Evolutionary conservation across 208 protist genomes (phyloP), one percentile per base, ranked within the genome.

Genomic region (Endotrypanum monterogeii): DNA sequence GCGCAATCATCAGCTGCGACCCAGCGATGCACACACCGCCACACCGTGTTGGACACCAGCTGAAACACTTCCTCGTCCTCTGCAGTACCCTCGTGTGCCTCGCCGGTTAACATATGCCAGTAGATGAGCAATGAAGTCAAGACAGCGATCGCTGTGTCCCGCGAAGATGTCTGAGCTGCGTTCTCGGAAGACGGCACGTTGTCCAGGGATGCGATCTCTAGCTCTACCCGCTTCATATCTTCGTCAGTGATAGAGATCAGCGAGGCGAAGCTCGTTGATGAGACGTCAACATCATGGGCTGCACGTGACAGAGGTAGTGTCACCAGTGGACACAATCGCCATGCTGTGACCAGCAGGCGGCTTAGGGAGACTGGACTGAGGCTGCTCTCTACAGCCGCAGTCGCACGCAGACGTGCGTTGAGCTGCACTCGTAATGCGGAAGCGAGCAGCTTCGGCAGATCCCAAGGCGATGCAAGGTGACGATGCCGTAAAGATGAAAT

Each of bases 391-490:
- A 14, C 52, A 37, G 30, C n/a, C 9, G 52, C 57, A 16, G 68
- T 2, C 2, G 56, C 14, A 8, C 58, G n/a, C 50, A 71, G 12
- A 6, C 66, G 73, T 51, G 63, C 58, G 54, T 76, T 80, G 5
- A 74, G 61, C 54, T 76, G 68, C 25, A 55, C 55, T 20, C 79
- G 83, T 4, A 77, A 58, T 9, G 66, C 68, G 50, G 76, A 68
- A 41, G 76, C 78, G 44, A 78, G 68, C 11, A 84, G 32, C 61
- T 80, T 78, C 1, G 73, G 71, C 30, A 87, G 23, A 54, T 80
- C 79, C 83, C 83, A 87, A 12, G 71, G 63, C 11, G 68, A 74
- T 14, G 56, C 14, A 16, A 84, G 62, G 23, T 44, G 56, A 0
- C 18, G 69, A 55, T 73, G 30, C 41, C 72, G 61, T 20, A n/a